Evolutionary conservation across 495 filamentous ascomycete species (phyloP), one percentile per base, ranked within the genome.

Genomic region (Aspergillus hancockii): DNA sequence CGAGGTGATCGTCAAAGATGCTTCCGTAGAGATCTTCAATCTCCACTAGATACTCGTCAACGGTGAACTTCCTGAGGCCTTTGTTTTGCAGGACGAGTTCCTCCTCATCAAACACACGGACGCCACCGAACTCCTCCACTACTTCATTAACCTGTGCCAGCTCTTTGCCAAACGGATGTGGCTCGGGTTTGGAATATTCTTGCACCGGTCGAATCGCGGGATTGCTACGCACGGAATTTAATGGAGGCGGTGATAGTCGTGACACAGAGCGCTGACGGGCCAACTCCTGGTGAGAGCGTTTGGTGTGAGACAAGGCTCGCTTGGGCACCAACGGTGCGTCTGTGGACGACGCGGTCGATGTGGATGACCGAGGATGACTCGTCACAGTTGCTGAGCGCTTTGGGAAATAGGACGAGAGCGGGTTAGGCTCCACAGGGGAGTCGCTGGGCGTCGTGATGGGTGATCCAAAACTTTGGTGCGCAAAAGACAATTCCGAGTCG

Each of bases 11-110:
- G 38, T 81, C 75, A 60, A 80, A 78, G 52, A 76, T 74, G 55
- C 76, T 79, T 49, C 75, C 73, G 59, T 88, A 88, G 8, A 94
- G 75, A 22, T 83, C 83, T 60, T 88, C 79, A 57, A 98, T 89
- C 74, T 97, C 94, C 55, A 74, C 75, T 54, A 93, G 73, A 71
- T 98, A 98, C 68, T 97, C 94, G 19, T 88, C 82, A 13, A 88
- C 90, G 13, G 80, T 79, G 70, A 93, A 92, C 66, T 87, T 90
- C 67, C 77, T 79, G 6, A 97, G 78, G 13, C 91, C 92, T 49
- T 81, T 83, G 28, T 79, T 75, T 45, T 78, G 65, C 63, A 94
- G 72, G 34, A 86, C 81, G 58, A 84, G 73, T 66, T 91, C 89
- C 66, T 94, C 91, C 25, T 87, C 83, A 49, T 90, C 85, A 46